These are phyloP conservation scores for Coemansia sp. DNA, from an alignment of 192 early-diverging fungal species.

Conservation along the genomic window DNA sequence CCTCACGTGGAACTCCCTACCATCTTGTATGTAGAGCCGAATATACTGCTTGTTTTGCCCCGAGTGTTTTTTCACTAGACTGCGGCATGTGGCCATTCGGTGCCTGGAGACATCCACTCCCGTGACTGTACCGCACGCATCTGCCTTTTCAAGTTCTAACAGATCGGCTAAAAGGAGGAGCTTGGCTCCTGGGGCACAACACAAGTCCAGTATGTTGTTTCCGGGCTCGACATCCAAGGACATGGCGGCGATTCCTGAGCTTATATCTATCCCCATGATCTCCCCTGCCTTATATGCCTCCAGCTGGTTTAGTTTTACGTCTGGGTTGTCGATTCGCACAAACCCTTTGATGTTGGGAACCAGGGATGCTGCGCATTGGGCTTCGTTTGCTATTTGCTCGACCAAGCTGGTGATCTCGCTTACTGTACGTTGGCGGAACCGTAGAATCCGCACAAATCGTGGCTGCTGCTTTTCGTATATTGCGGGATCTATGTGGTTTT, in stretches of 20 bases:
- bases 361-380: constrained; percentile 50
- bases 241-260: constrained; percentile 79
- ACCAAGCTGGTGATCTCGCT: constrained; percentile 20
- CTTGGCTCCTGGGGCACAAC: constrained; percentile 87
- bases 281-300: constrained; percentile 41
- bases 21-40: constrained; percentile 78
- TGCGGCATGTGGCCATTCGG: constrained; percentile 72
- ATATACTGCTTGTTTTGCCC: constrained; percentile 38
- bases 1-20: constrained; percentile 68
- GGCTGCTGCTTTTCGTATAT: constrained; percentile 67
- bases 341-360: constrained; percentile 61
- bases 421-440: constrained; percentile 34
- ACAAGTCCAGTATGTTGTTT: constrained; percentile 89
- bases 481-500: constrained; percentile 65
- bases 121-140: constrained; percentile 71
- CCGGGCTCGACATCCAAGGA: constrained; percentile 68
- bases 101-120: constrained; percentile 83
- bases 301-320: constrained; percentile 54
- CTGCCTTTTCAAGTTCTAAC: constrained; percentile 25
- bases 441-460: constrained; percentile 71
- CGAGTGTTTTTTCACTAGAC: constrained; percentile 70
- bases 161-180: constrained; percentile 77
- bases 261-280: constrained; percentile 77
- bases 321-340: constrained; percentile 50
- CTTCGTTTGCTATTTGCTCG: constrained; percentile 48